Conservation (phyloP, 768 basidiomycete species). For the Auriscalpium orientale region DNA sequence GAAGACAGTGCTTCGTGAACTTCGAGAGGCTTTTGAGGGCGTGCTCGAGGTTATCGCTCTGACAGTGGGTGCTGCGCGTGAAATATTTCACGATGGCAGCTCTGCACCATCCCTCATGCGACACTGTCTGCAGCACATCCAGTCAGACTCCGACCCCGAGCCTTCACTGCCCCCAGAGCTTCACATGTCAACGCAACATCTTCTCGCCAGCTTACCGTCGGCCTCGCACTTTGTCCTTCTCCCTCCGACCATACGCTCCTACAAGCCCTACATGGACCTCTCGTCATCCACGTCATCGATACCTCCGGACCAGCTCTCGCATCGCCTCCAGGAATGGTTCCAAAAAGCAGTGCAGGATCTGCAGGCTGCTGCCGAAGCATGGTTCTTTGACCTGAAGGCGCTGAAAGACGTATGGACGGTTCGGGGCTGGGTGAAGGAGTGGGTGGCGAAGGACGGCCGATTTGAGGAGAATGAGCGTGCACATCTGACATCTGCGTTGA, state of each 20-base stretch:
- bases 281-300: conserved; percentile 49
- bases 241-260: conserved; percentile 60
- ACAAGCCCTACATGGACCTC: conserved; percentile 81
- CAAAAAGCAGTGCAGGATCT: conserved; percentile 39
- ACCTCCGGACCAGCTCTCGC: conserved; percentile 33
- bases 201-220: conserved; percentile 71
- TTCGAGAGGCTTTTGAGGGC: conserved; percentile 44
- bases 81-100: conserved; percentile 42
- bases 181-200: conserved; percentile 54
- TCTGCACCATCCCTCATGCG: conserved; percentile 40
- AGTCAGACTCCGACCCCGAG: conserved; percentile 34
- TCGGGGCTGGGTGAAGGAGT: conserved; percentile 43
- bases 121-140: conserved; percentile 53
- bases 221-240: conserved; percentile 77
- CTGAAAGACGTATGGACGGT: conserved; percentile 69
- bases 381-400: conserved; percentile 52
- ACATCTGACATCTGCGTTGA: conserved; percentile 38
- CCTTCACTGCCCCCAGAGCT: conserved; percentile 40
- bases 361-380: conserved; percentile 37
- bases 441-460: conserved; percentile 32
- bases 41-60: conserved; percentile 48
- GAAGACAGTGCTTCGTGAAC: conserved; percentile 38
- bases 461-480: conserved; percentile 42
- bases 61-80: conserved; percentile 51
- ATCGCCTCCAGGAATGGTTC: conserved; percentile 61